These are phyloP conservation scores for Durotheca rogersii DNA, from an alignment of 495 filamentous ascomycete species.

Conservation along the genomic window DNA sequence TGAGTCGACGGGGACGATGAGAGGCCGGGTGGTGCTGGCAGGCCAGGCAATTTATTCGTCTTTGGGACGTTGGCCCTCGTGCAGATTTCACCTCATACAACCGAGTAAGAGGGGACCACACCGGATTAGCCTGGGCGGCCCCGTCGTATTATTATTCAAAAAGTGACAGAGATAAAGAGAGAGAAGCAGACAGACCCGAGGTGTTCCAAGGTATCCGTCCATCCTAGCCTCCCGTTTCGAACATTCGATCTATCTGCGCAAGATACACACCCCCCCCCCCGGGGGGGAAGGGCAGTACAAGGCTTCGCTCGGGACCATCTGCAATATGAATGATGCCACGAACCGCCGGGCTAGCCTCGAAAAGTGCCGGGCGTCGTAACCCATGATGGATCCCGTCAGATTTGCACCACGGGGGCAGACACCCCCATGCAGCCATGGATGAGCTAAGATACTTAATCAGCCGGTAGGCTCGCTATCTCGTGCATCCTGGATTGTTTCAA, in stretches of 20 bases:
- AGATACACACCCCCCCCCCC: constrained; percentile 11
- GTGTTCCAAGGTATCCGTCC: constrained; percentile 6
- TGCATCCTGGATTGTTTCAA: constrained; percentile 28
- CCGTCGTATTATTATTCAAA: constrained; percentile 24
- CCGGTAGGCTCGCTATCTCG: constrained; percentile 22
- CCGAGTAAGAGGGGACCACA: too few relatives aligned
- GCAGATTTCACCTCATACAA: constrained; percentile 19
- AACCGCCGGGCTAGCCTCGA: constrained; percentile 23
- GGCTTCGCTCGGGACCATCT: constrained; percentile 9
- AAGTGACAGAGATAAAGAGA: too few relatives aligned
- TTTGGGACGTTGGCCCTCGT: constrained; percentile 16
- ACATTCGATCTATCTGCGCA: constrained; percentile 19
- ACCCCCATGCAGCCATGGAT: constrained; percentile 21
- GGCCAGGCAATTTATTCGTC: constrained; percentile 9
- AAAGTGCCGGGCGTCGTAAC: constrained; percentile 25
- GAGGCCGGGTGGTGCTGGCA: constrained; percentile 6
- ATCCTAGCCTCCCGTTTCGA: constrained; percentile 4
- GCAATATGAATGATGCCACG: constrained; percentile 25
- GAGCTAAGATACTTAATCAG: constrained; percentile 24
- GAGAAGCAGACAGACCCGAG: constrained; percentile 10
- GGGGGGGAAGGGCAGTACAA: too few relatives aligned
- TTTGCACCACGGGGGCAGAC: constrained; percentile 18
- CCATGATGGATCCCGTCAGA: constrained; percentile 22
- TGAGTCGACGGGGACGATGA: too few relatives aligned
- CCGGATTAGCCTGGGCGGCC: constrained; percentile 20